Percentiles rank a stretch among this genome's conserved stretches.
phyloP scores from a whole-genome alignment of 768 basidiomycete genomes.

The Brasilioporus rufonigricans region DNA sequence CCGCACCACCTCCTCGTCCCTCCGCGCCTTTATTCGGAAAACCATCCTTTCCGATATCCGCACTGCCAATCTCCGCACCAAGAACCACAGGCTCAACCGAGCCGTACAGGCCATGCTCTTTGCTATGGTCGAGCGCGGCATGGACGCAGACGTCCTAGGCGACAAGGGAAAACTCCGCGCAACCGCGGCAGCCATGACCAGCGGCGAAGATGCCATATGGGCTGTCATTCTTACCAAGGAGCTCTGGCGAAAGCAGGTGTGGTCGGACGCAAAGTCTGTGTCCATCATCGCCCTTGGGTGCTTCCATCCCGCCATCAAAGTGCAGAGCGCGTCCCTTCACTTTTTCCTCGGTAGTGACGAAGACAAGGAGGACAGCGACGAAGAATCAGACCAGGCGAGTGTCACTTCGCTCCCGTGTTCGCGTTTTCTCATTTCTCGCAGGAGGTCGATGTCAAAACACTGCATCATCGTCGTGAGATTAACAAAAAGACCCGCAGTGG shows the following conservation, averaged over 20 bases:
- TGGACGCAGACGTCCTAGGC: slow-evolving; percentile 76
- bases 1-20: slow-evolving; percentile 81
- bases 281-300: slow-evolving; percentile 89
- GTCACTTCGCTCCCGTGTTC: background rate
- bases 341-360: slow-evolving; percentile 95
- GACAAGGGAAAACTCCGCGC: slow-evolving; percentile 77
- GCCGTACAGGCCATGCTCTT: slow-evolving; percentile 96
- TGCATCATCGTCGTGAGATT: slow-evolving; percentile 86
- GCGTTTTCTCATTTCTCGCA: slow-evolving; percentile 25
- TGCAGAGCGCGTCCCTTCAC: slow-evolving; percentile 90
- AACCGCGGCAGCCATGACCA: slow-evolving; percentile 29
- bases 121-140: slow-evolving; percentile 91
- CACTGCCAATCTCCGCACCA: slow-evolving; percentile 82
- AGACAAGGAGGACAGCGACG: slow-evolving; percentile 67
- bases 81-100: slow-evolving; percentile 95
- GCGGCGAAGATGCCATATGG: slow-evolving; percentile 93
- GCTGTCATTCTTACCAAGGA: slow-evolving; percentile 92
- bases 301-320: slow-evolving; percentile 91
- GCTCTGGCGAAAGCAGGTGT: slow-evolving; percentile 90
- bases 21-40: slow-evolving; percentile 84
- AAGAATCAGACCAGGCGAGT: slow-evolving; percentile 55
- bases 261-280: slow-evolving; percentile 91
- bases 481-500: slow-evolving; percentile 89
- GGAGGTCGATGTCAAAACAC: slow-evolving; percentile 64
- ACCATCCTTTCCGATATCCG: slow-evolving; percentile 94